Conservation (phyloP, 192 early-diverging fungal genomes). For the Dissophora globulifera region DNA sequence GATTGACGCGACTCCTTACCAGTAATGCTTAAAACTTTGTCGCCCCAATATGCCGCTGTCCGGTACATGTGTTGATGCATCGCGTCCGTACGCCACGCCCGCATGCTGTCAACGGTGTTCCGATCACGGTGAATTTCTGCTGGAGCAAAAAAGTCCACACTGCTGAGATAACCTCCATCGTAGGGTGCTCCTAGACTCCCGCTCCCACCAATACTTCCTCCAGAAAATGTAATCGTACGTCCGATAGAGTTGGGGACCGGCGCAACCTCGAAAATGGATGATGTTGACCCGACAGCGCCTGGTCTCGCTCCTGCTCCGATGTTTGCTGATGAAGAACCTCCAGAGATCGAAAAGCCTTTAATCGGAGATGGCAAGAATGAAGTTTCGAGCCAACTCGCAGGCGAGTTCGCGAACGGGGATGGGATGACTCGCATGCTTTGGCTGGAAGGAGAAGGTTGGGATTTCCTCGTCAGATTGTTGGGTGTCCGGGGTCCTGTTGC, state of each 20-base stretch:
- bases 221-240: not conserved
- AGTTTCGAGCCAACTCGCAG: constrained; percentile 25
- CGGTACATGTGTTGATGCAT: constrained; percentile 59
- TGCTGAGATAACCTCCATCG: constrained; percentile 1
- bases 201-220: not conserved
- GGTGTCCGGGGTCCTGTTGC: constrained; percentile 18
- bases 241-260: constrained; percentile 1
- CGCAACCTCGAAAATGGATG: not conserved
- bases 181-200: too few relatives aligned
- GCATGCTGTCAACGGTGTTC: constrained; percentile 56
- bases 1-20: too few relatives aligned
- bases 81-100: constrained; percentile 65
- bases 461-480: not conserved
- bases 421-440: constrained; percentile 34
- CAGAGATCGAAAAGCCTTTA: not conserved
- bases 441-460: constrained; percentile 2
- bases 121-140: constrained; percentile 12
- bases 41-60: constrained; percentile 75
- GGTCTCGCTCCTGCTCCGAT: not conserved
- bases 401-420: constrained; percentile 35
- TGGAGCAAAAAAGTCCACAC: constrained; percentile 15
- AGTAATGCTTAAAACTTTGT: constrained; percentile 69
- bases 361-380: constrained; percentile 1
- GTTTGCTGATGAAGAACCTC: not conserved
- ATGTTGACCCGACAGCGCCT: not conserved